Conservation (phyloP, 2,329 filamentous ascomycete genomes). For the Calcarisporium arbuscula region DNA sequence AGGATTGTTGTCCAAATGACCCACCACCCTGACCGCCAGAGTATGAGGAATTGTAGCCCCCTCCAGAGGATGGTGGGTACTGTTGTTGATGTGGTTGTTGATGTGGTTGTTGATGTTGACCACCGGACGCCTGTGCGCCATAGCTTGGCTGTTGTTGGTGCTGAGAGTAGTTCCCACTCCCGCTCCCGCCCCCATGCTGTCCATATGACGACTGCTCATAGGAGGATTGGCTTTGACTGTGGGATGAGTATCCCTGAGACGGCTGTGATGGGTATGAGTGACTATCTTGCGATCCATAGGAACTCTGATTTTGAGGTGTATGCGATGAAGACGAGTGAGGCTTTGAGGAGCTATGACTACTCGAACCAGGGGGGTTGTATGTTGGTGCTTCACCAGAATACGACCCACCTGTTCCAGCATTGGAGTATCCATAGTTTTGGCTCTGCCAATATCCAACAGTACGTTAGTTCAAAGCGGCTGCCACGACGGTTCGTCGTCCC, state of each 20-base stretch:
- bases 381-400: slow-evolving; percentile 58
- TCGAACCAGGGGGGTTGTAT: slow-evolving; percentile 28
- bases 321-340: slow-evolving; percentile 19
- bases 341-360: slow-evolving; percentile 19
- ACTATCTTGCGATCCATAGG: neutral
- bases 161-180: slow-evolving; percentile 12
- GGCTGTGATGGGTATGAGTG: slow-evolving; percentile 13
- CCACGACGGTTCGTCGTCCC: neutral
- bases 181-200: slow-evolving; percentile 20
- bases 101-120: slow-evolving; percentile 8
- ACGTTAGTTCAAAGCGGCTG: neutral
- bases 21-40: slow-evolving; percentile 18
- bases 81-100: slow-evolving; percentile 4
- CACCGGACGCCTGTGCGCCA: slow-evolving; percentile 11
- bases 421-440: slow-evolving; percentile 59
- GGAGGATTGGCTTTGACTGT: slow-evolving; percentile 14
- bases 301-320: slow-evolving; percentile 20
- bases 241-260: slow-evolving; percentile 12
- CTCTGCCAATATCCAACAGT: slow-evolving; percentile 23
- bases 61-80: slow-evolving; percentile 4
- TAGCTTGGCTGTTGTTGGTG: slow-evolving; percentile 17
- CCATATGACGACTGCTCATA: slow-evolving; percentile 10
- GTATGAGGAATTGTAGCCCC: slow-evolving; percentile 24
- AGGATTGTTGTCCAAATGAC: slow-evolving; percentile 22
- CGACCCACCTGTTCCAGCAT: slow-evolving; percentile 43